Conservation (phyloP, 2,329 filamentous ascomycete species). For the Immersiporthe knoxdaviesiana region DNA sequence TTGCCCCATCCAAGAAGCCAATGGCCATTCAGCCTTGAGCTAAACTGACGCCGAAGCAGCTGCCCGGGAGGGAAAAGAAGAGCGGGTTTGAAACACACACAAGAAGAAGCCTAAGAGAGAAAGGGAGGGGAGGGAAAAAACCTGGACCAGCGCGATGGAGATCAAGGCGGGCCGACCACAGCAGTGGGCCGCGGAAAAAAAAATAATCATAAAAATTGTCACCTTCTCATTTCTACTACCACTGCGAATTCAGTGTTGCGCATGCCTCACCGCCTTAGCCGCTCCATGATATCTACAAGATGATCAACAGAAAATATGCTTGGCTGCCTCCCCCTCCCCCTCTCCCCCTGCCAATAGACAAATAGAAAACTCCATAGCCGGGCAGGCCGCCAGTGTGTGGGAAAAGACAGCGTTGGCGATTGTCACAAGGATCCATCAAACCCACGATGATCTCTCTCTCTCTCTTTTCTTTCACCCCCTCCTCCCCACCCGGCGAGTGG, state of each 20-base stretch:
- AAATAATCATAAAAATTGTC: not conserved
- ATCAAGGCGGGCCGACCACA: not conserved
- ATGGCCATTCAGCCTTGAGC: not conserved
- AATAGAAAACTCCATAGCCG: not conserved
- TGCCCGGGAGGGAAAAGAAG: not conserved
- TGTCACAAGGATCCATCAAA: not conserved
- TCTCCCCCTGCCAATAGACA: not conserved
- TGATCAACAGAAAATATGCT: not conserved
- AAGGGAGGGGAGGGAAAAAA: not conserved
- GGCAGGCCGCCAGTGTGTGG: constrained; percentile 1
- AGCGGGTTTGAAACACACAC: not conserved
- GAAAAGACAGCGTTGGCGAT: not conserved
- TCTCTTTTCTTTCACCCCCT: not conserved
- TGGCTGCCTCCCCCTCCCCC: not conserved
- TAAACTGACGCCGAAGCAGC: not conserved
- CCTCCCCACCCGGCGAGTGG: not conserved
- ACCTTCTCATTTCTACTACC: not conserved
- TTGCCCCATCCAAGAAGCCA: not conserved
- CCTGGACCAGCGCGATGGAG: not conserved
- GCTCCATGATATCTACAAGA: not conserved
- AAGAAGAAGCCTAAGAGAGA: too few relatives aligned
- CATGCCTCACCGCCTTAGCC: not conserved
- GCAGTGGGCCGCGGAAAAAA: not conserved
- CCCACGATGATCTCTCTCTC: not conserved
- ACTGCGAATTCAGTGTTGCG: not conserved